phyloP scores from a whole-genome alignment of 202 grass and related monocot genomes.

The Elaeis oleifera region DNA sequence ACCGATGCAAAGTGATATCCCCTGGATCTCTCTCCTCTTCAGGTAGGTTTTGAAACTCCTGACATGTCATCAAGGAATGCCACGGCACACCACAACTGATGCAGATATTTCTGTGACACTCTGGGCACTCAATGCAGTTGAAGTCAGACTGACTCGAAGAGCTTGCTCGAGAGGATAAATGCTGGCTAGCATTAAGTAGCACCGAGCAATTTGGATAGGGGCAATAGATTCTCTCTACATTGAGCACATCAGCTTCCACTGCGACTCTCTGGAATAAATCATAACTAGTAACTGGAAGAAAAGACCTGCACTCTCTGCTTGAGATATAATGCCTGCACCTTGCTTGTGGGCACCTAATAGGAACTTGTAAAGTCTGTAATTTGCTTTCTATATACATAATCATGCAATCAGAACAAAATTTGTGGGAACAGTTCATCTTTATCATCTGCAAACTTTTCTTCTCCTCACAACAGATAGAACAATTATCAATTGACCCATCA shows the following conservation, averaged over 20 bases:
- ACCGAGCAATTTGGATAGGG: slow-evolving; percentile 77
- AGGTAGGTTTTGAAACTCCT: slow-evolving; percentile 71
- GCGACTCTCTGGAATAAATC: slow-evolving; percentile 41
- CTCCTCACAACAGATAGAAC: slow-evolving; percentile 54
- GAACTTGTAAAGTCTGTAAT: slow-evolving; percentile 34
- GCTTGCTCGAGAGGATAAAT: slow-evolving; percentile 58
- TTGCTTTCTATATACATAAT: slow-evolving; percentile 40
- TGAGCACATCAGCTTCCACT: slow-evolving; percentile 21
- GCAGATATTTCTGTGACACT: slow-evolving; percentile 84
- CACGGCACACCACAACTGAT: slow-evolving; percentile 76
- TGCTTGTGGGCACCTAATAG: slow-evolving; percentile 52
- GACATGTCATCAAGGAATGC: slow-evolving; percentile 79
- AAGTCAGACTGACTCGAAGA: slow-evolving; percentile 59
- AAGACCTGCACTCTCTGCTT: slow-evolving; percentile 47
- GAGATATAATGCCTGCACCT: slow-evolving; percentile 67
- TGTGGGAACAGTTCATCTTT: slow-evolving; percentile 56
- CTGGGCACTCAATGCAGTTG: slow-evolving; percentile 58
- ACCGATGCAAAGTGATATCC: slow-evolving; percentile 48
- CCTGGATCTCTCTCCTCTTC: slow-evolving; percentile 46
- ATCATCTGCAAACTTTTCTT: slow-evolving; percentile 54
- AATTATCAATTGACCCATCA: slow-evolving; percentile 31
- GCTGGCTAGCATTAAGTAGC: slow-evolving; percentile 47
- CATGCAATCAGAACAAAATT: slow-evolving; percentile 57
- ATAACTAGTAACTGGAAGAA: slow-evolving; percentile 52
- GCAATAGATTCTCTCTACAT: slow-evolving; percentile 66